Evolutionary conservation across 306 rosid species (phyloP), one percentile per base, ranked within the genome.

Genomic region (Dalbergia oliveri): DNA sequence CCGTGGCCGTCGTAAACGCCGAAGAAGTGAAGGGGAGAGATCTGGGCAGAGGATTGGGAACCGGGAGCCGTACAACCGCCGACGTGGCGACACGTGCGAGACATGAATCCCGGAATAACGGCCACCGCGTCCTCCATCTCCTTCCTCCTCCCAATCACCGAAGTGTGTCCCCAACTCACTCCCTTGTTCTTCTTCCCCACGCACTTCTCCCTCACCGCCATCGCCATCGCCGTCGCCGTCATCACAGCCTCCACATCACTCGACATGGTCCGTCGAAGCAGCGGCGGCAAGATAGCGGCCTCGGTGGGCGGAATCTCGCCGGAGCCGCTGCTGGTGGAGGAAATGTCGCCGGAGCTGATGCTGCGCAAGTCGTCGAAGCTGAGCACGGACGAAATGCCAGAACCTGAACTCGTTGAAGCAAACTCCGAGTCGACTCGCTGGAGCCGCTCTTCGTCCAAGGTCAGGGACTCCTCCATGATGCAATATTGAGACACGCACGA

Each of bases 1-100:
- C 97, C 97, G 76, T 92, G 97, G 60, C 97, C 97, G 51, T 92
- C 97, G 86, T 88, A 92, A 37, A 90, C 97, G 23, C 93, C 97
- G 73, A 92, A 92, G 88, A 89, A 92, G 78, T 92, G 97, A 26
- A 92, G 34, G 6, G 93, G 94, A 15, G 89, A 77, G 61, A 89
- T 87, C 91, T 92, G 90, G 1, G 51, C 62, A 86, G 92, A 87
- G 80, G 91, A 83, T 86, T 80, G 83, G 11, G 94, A 86, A 1
- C 88, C 89, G 0, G 90, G 87, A 75, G 97, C 97, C 33, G 88
- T 79, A 72, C 97, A 92, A 15, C 97, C 97, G 1, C 97, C 97
- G 66, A 92, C 87, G 39, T 81, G 89, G 84, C 83, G 80, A 88
- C 97, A 92, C 49, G 84, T 69, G 51, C 80, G 75, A 2, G 90